A percentile compares a stretch with the other conserved stretches of the same genome.
phyloP scores from a whole-genome alignment of 176 grass and related monocot genomes.

The Oryza australiensis region DNA sequence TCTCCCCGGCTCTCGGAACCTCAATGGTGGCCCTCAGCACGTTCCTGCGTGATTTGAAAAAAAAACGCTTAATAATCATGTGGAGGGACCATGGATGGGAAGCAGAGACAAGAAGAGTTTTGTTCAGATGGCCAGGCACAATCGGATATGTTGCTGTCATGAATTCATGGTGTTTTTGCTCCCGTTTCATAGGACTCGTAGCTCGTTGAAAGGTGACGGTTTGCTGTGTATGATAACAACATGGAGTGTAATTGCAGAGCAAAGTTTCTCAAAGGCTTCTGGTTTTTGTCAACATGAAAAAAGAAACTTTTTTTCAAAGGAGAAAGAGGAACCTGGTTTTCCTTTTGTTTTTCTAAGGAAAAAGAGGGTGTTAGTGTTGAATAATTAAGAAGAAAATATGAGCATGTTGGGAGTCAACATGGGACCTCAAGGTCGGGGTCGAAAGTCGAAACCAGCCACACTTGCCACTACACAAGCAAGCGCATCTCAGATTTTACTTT shows the following conservation, averaged over 20 bases:
- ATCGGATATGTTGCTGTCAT: slow-evolving; percentile 14
- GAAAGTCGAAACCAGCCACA: too few species aligned
- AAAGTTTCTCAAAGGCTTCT: background rate
- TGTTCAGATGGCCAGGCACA: slow-evolving; percentile 16
- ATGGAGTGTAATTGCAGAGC: background rate
- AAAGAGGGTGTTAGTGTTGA: too few species aligned
- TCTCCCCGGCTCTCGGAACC: slow-evolving; percentile 73
- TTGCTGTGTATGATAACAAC: background rate
- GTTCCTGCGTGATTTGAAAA: slow-evolving; percentile 55
- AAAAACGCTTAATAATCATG: background rate
- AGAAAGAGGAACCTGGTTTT: too few species aligned
- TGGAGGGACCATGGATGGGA: background rate
- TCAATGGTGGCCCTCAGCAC: slow-evolving; percentile 91
- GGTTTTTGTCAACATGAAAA: background rate
- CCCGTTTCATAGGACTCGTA: background rate
- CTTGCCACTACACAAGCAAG: too few species aligned
- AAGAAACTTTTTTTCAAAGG: background rate
- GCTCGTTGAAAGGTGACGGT: background rate
- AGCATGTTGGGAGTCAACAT: too few species aligned
- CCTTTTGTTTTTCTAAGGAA: too few species aligned
- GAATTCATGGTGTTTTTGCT: background rate
- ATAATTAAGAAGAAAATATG: too few species aligned
- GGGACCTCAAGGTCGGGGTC: too few species aligned
- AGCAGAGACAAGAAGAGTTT: background rate
- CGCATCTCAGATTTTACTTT: background rate